Base-by-base conservation (phyloP, 164 flowering plant species). In the Tinospora cordifolia region DNA sequence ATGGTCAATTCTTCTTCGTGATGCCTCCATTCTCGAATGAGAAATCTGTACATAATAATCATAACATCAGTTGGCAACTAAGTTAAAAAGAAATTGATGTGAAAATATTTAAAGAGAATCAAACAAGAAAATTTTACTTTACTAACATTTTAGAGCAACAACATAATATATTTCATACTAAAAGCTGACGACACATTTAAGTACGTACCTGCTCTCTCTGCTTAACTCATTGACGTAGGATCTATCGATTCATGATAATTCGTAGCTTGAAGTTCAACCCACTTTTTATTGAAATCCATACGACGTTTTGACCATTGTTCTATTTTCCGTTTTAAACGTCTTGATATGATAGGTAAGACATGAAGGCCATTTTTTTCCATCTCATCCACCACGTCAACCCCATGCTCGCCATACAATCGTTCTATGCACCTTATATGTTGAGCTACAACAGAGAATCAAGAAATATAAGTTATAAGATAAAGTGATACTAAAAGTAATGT, bases 401-500 rank as follows among this genome's bases (percentile, higher is more conserved):
- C 99, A 81, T 90, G 98, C 71, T 94, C 99, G 75, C 98, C 97
- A 84, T 94, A 94, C 72, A 94, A 67, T 5, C 99, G 93, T 69
- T 92, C 99, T 67, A 94, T 88, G 84, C 97, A 92, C 81, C 97
- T 85, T 27, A 92, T 79, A 78, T 90, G 81, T 47, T 92, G 76
- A 75, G 89, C 99, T 93, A 74, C 62, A 82, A 71, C n/a, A 51
- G 63, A 74, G 57, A 46, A 54, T 59, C 30, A 47, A 71, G 17
- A 39, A 22, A 62, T 24, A 64, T 3, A 63, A 21, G n/a, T 44
- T 24, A 64, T 3, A 63, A 21, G n/a, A 41, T 0, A 62, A 30
- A n/a, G 26, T 5, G 21, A 64, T 12, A 34, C 26, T 21, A 51
- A 14, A 30, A 1, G 2, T 30, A 1, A 30, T 30, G 4, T 30